Conservation (phyloP, 2,329 filamentous ascomycete species). For the Fusarium pseudocircinatum region DNA sequence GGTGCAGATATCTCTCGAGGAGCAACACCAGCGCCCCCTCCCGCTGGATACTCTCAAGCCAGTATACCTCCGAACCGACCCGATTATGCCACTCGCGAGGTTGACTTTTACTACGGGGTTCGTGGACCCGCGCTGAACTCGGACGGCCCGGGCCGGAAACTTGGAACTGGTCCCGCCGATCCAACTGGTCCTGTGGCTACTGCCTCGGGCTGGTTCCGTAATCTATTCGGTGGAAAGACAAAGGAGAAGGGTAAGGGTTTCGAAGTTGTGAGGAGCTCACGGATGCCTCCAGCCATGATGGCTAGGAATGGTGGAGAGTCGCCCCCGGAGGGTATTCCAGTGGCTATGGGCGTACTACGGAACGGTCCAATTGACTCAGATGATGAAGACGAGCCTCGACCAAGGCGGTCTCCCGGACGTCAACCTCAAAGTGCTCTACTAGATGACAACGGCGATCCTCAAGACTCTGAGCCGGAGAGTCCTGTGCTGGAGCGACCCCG, state of each 20-base stretch:
- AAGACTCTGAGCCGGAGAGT: conserved; percentile 54
- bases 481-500: conserved; percentile 46
- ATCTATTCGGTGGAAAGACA: conserved; percentile 81
- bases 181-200: conserved; percentile 91
- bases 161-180: conserved; percentile 94
- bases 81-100: conserved; percentile 93
- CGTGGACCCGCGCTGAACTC: conserved; percentile 88
- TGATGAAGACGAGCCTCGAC: conserved; percentile 57
- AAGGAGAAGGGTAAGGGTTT: conserved; percentile 98
- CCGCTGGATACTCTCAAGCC: conserved; percentile 43
- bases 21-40: conserved; percentile 53
- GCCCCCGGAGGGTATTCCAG: conserved; percentile 72
- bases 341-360: conserved; percentile 68
- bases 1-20: conserved; percentile 55
- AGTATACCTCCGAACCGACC: conserved; percentile 67
- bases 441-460: conserved; percentile 58
- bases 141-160: conserved; percentile 80
- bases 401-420: conserved; percentile 39
- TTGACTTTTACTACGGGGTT: conserved; percentile 96
- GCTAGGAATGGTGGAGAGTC: conserved; percentile 70
- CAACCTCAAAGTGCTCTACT: conserved; percentile 52
- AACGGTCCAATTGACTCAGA: conserved; percentile 73
- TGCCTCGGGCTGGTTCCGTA: conserved; percentile 88
- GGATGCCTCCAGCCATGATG: conserved; percentile 80
- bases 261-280: conserved; percentile 90